Percentiles rank a stretch among this genome's conserved stretches.
Evolutionary conservation across 257 asterid species (phyloP).

Genomic region (Gardenia jasminoides): DNA sequence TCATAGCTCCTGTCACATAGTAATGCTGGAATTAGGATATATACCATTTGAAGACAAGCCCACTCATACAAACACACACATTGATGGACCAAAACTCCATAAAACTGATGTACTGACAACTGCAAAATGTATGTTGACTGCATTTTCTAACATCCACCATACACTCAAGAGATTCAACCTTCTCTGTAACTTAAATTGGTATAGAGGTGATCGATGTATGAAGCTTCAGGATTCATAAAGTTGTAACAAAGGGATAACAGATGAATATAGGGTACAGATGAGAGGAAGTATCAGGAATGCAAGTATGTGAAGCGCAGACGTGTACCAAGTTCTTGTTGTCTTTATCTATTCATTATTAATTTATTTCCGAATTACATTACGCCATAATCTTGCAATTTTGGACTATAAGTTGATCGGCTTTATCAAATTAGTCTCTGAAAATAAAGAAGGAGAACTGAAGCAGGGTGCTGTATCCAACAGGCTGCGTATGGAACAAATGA

Average conservation of each 20-base stretch:
- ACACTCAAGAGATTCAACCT: background rate
- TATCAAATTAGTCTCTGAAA: background rate
- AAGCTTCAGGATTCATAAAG: background rate
- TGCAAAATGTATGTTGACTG: background rate
- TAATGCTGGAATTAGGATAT: background rate
- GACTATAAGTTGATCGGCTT: background rate
- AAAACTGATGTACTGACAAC: background rate
- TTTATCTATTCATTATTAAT: background rate
- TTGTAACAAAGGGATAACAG: too few relatives aligned
- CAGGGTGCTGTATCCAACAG: too few relatives aligned
- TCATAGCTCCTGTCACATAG: constrained; percentile 69
- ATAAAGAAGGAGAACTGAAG: background rate
- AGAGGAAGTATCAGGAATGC: background rate
- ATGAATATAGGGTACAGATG: background rate
- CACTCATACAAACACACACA: background rate
- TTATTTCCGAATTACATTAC: background rate
- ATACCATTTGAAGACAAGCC: background rate
- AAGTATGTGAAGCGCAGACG: background rate
- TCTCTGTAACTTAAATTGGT: background rate
- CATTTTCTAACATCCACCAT: background rate
- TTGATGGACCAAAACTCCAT: background rate
- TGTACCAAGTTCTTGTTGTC: background rate
- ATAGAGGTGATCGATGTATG: background rate
- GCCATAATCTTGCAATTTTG: background rate
- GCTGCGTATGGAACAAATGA: background rate